phyloP scores from a whole-genome alignment of 257 asterid genomes.

The Solanum piurae region DNA sequence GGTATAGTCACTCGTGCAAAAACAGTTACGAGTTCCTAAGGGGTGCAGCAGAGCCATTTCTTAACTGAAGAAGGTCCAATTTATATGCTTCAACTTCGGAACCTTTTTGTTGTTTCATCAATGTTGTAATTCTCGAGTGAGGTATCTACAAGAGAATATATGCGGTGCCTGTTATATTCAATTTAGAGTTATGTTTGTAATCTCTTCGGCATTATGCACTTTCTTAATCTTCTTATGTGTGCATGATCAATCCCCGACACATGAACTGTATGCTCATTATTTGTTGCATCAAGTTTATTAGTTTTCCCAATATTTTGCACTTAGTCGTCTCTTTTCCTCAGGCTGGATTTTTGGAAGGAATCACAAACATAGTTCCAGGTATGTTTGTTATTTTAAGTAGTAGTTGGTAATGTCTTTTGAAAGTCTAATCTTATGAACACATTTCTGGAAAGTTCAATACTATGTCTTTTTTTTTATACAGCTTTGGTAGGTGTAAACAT shows the following conservation, averaged over 20 bases:
- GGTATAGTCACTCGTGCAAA: neutral
- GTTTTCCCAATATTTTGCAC: neutral
- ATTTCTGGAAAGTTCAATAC: neutral
- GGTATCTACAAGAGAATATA: neutral
- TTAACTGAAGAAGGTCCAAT: neutral
- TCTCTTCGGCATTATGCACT: neutral
- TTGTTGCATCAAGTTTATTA: neutral
- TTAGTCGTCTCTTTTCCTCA: constrained; percentile 8
- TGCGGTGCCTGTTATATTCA: neutral
- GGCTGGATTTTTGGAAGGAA: constrained; percentile 93
- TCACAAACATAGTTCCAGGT: constrained; percentile 83
- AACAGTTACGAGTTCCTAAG: neutral
- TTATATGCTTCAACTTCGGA: neutral
- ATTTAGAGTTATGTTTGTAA: neutral
- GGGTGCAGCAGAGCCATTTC: neutral
- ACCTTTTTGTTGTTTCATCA: neutral
- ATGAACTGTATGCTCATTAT: neutral
- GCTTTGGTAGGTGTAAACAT: constrained; percentile 72
- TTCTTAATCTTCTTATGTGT: neutral
- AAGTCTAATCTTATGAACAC: neutral
- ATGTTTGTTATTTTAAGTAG: neutral
- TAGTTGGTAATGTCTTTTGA: neutral
- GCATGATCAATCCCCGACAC: neutral
- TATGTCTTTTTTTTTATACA: constrained; percentile 15
- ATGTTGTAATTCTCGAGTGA: neutral